These are phyloP conservation scores for Neofusicoccum umdonicola DNA, from an alignment of 2,329 filamentous ascomycete species.

Conservation along the genomic window DNA sequence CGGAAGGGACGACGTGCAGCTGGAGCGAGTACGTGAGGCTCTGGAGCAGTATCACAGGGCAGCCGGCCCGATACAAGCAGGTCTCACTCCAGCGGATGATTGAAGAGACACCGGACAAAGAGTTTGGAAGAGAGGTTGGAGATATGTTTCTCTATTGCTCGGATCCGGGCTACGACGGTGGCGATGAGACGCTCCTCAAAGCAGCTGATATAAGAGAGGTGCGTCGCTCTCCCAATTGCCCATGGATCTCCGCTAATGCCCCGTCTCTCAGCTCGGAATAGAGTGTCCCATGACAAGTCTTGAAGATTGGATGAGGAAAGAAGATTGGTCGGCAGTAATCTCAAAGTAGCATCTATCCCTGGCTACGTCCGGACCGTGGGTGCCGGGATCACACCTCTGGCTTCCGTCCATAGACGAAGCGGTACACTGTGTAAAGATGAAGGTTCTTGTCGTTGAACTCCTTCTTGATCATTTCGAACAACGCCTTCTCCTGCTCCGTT, in stretches of 20 bases:
- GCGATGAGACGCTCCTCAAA: constrained; percentile 21
- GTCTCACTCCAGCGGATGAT: constrained; percentile 44
- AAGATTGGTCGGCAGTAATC: constrained; percentile 27
- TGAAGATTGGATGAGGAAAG: constrained; percentile 27
- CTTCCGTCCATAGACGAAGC: too few species aligned
- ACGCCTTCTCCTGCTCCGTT: too few species aligned
- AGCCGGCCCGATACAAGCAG: constrained; percentile 17
- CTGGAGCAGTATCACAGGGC: background rate
- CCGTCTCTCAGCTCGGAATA: constrained; percentile 37
- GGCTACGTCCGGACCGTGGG: too few species aligned
- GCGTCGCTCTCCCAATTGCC: background rate
- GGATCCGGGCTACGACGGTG: constrained; percentile 52
- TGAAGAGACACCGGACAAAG: constrained; percentile 35
- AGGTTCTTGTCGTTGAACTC: too few species aligned
- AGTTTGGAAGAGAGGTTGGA: constrained; percentile 45
- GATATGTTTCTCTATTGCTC: constrained; percentile 50
- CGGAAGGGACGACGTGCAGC: background rate
- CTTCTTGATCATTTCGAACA: too few species aligned
- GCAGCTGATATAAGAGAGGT: constrained; percentile 5
- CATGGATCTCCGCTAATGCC: constrained; percentile 23
- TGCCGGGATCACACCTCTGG: too few species aligned
- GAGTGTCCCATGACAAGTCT: constrained; percentile 36
- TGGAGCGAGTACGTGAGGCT: constrained; percentile 14
- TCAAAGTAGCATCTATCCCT: background rate
- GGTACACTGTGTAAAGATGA: too few species aligned